Base-by-base conservation (phyloP, 768 basidiomycete species). In the Collybia sp. region DNA sequence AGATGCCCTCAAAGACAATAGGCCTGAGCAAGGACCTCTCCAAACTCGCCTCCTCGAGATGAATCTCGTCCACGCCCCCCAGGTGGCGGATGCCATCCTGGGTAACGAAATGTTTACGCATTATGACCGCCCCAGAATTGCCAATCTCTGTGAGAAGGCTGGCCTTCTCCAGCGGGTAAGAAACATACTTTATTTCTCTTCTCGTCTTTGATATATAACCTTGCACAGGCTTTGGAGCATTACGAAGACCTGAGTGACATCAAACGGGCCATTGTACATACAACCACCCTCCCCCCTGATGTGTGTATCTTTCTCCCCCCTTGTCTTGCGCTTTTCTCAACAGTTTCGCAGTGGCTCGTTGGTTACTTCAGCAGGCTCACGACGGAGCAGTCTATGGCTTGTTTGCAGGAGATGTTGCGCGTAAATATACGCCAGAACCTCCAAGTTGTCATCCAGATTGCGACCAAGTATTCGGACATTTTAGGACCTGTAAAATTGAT, bases 161-260 rank as follows among this genome's bases (percentile, higher is more conserved):
- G 96, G 96, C 40, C 70, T 99, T 36, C 64, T 97, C 59, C 96
- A 98, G 68, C 75, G 94, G 47, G 93, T 93, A 61, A 37, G 35
- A n/a, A 18, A 37, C 52, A 83, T 66, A 19, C 18, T 11, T 33
- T 48, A 40, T n/a, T 42, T 17, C 11, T 35, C n/a, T 15, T 16
- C 11, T 30, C 12, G 18, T 11, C 34, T 40, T n/a, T 20, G 31
- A 42, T 40, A 45, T 34, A 56, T 56, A 47, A 51, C 40, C 36
- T 42, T 41, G 40, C 55, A n/a, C 45, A 95, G 91, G 96, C 96
- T 34, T 75, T 99, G 19, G 96, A 99, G 63, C 95, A 96, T 58
- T 99, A 99, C 61, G 93, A 98, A 57, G 96, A 98, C 58, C 75
- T 95, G 53, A 84, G 86, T n/a, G 96, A 98, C 61, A 99, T 99